phyloP scores from a whole-genome alignment of 2,329 filamentous ascomycete genomes.

The Epichloe uncinata region DNA sequence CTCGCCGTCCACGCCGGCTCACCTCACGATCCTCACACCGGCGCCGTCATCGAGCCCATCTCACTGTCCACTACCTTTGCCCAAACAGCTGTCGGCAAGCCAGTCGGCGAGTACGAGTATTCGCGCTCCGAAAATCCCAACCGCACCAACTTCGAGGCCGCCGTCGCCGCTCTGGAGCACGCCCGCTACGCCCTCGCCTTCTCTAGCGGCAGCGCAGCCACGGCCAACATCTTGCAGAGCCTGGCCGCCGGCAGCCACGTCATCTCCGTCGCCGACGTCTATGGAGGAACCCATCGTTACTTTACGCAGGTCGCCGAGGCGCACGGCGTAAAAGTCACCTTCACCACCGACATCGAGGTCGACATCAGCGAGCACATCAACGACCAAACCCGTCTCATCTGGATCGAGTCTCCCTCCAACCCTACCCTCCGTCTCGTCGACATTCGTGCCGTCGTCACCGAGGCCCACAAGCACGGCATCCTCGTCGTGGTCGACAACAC shows the following conservation, averaged over 20 bases:
- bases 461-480: slow-evolving; percentile 79
- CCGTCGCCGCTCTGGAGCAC: slow-evolving; percentile 83
- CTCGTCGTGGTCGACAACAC: slow-evolving; percentile 99
- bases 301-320: slow-evolving; percentile 96
- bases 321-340: slow-evolving; percentile 88
- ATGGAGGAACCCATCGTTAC: slow-evolving; percentile 95
- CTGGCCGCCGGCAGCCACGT: slow-evolving; percentile 86
- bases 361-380: slow-evolving; percentile 78
- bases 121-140: slow-evolving; percentile 90
- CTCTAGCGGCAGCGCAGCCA: slow-evolving; percentile 85
- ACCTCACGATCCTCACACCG: slow-evolving; percentile 79
- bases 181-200: slow-evolving; percentile 90
- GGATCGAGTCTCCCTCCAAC: slow-evolving; percentile 92
- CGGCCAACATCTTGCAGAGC: slow-evolving; percentile 84
- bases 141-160: slow-evolving; percentile 83
- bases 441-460: slow-evolving; percentile 69
- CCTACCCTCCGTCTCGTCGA: slow-evolving; percentile 88
- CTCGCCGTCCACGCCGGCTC: slow-evolving; percentile 89
- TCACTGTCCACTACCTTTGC: slow-evolving; percentile 93
- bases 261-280: slow-evolving; percentile 92
- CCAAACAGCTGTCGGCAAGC: slow-evolving; percentile 78
- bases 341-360: slow-evolving; percentile 82
- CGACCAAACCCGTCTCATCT: slow-evolving; percentile 81
- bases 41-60: slow-evolving; percentile 92
- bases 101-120: slow-evolving; percentile 85